Percentiles rank a stretch among this genome's conserved stretches.
Conservation (phyloP, 2,329 filamentous ascomycete species). For the Colletotrichum brevisporum region DNA sequence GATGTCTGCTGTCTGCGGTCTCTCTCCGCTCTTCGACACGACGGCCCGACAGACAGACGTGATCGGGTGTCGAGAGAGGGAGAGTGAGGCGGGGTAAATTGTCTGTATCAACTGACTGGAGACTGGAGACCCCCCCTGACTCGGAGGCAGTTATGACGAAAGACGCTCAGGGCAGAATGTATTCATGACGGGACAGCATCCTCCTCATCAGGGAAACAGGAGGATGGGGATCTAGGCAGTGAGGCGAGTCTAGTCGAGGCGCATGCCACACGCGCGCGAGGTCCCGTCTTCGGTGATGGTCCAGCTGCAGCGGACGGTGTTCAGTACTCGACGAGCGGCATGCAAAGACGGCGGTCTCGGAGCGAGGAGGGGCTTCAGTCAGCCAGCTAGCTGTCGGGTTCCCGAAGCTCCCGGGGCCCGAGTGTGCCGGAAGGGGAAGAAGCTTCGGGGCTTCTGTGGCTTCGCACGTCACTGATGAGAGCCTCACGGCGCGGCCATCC, state of each 20-base stretch:
- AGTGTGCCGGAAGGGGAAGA: background rate
- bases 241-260: too few relatives aligned
- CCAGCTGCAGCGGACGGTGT: too few relatives aligned
- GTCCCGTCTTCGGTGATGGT: too few relatives aligned
- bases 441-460: background rate
- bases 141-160: slow-evolving; percentile 24
- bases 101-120: slow-evolving; percentile 31
- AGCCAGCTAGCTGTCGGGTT: background rate
- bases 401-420: slow-evolving; percentile 8
- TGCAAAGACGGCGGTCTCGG: background rate
- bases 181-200: slow-evolving; percentile 8
- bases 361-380: background rate
- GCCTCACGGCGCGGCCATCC: slow-evolving; percentile 17
- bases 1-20: background rate
- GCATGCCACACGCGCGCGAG: too few relatives aligned
- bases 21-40: slow-evolving; percentile 7
- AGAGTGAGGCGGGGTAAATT: slow-evolving; percentile 8
- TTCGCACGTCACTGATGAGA: slow-evolving; percentile 1
- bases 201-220: background rate
- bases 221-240: slow-evolving; percentile 1
- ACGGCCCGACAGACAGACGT: slow-evolving; percentile 1
- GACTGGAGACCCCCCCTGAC: slow-evolving; percentile 11
- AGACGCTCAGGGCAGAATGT: slow-evolving; percentile 33
- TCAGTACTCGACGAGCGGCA: too few relatives aligned
- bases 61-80: slow-evolving; percentile 1